Conservation (phyloP, 306 rosid species). For the Vigna trinervia region DNA sequence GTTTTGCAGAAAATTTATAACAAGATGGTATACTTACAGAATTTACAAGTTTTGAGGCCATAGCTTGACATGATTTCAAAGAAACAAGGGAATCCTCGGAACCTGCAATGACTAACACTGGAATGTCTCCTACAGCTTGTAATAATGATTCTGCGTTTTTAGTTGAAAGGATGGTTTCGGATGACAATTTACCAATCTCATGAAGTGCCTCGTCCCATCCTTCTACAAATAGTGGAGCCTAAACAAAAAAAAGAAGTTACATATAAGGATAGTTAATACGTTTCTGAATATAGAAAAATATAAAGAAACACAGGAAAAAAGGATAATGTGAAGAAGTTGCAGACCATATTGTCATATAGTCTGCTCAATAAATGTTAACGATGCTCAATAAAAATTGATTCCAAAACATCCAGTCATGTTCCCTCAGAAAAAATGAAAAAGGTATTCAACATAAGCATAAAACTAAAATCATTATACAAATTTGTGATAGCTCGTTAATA, state of each 20-base stretch:
- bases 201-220: slow-evolving; percentile 96
- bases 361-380: background rate
- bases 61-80: slow-evolving; percentile 74
- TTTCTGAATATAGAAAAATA: background rate
- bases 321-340: background rate
- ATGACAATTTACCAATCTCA: slow-evolving; percentile 93
- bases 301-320: background rate
- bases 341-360: background rate
- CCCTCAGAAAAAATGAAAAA: background rate
- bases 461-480: background rate
- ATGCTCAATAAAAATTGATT: slow-evolving; percentile 11
- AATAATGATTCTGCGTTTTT: slow-evolving; percentile 75
- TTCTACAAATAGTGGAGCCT: slow-evolving; percentile 88
- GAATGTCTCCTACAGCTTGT: slow-evolving; percentile 69
- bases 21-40: slow-evolving; percentile 59
- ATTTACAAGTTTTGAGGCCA: slow-evolving; percentile 89
- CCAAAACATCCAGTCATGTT: slow-evolving; percentile 1
- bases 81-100: slow-evolving; percentile 85
- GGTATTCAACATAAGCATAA: background rate
- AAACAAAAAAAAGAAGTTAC: slow-evolving; percentile 36
- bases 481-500: slow-evolving; percentile 16
- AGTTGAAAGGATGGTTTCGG: slow-evolving; percentile 66
- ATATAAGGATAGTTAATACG: background rate
- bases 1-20: slow-evolving; percentile 5
- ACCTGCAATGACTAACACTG: slow-evolving; percentile 76